Base-by-base conservation (phyloP, 305 asterid genomes). In the Solanum hybrid region DNA sequence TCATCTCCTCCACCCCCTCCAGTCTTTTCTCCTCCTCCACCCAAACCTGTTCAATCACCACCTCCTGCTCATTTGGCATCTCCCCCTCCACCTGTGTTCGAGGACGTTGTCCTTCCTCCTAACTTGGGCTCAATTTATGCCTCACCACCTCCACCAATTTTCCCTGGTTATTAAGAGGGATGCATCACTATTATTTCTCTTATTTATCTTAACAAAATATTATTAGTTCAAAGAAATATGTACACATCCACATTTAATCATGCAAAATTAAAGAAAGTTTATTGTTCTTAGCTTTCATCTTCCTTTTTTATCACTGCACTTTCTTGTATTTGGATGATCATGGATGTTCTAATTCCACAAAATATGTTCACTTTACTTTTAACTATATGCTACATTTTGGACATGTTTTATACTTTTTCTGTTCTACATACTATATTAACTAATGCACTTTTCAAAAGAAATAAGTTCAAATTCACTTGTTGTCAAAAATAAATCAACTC, bases 121-220 rank as follows among this genome's bases (percentile, higher is more conserved):
- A 27, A 56, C 36, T 35, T 88, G 87, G 90, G 90, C 9, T 64
- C 78, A 35, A 36, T 88, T 26, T 88, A 88, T 24, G 76, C 90
- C 2, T 82, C 90, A 40, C 89, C 89, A 31, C 89, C 89, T 51
- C 89, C 89, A 27, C 90, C 90, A 38, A 82, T 89, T 51, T 89
- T 38, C 85, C 71, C 85, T 9, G 90, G 90, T 32, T 89, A 89
- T 42, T 89, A 89, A 82, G 35, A 11, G 37, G 86, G 76, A 64
- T 2, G 87, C 87, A 29, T 29, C 26, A 24, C 85, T 37, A 73
- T 34, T 73, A 88, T 76, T 64, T 71, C 34, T 64, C 24, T 4
- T 56, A 12, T 81, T 38, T 14, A 32, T 29, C 31, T 88, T 64
- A 5, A 36, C 78, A 71, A 60, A 60, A 71, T 38, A 11, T 78